Evolutionary conservation across 108 stramenopile species (phyloP), one percentile per base, ranked within the genome.

Genomic region (Phaeodactylum tricornutum): DNA sequence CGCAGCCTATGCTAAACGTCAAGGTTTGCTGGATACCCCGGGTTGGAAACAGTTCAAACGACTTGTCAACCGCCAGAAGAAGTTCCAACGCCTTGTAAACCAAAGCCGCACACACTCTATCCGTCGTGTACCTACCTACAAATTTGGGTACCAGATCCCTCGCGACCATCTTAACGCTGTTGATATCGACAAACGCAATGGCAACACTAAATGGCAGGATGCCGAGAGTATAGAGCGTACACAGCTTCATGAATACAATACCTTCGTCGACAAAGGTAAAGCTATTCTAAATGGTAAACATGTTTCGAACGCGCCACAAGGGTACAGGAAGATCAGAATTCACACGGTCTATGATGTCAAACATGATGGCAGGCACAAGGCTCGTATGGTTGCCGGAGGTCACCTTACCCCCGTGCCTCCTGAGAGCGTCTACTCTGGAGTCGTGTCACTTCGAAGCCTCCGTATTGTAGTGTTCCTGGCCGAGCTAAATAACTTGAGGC

Each of bases 21-120:
- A 70, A 12, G 29, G 36, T 12, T 28, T 70, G 9, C 39, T 70
- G 3, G 50, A 64, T n/a, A 17, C 17, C 6, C 47, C 57, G 12
- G 69, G 69, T 20, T 70, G 69, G 69, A 64, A 54, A 53, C 35
- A 60, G 2, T 62, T 69, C 30, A 33, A 53, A 26, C 19, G 15
- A 14, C 15, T 28, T 14, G 50, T 50, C 24, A 39, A 42, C 25
- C 44, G 43, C 11, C 7, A 35, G 31, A 62, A 62, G 28, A 34
- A 36, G 19, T n/a, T 44, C n/a, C 22, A 29, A 1, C 31, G 61
- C 7, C 4, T 37, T 21, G 29, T 35, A 12, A 61, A 46, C 2
- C 32, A 31, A 26, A 31, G 35, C 4, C 46, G 39, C 35, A 6
- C 39, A 5, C 34, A 14, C 5, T 55, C 61, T 9, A 40, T 20